Evolutionary conservation across 2,329 filamentous ascomycete species (phyloP), one percentile per base, ranked within the genome.

Genomic region (Lecanicillium sp.): DNA sequence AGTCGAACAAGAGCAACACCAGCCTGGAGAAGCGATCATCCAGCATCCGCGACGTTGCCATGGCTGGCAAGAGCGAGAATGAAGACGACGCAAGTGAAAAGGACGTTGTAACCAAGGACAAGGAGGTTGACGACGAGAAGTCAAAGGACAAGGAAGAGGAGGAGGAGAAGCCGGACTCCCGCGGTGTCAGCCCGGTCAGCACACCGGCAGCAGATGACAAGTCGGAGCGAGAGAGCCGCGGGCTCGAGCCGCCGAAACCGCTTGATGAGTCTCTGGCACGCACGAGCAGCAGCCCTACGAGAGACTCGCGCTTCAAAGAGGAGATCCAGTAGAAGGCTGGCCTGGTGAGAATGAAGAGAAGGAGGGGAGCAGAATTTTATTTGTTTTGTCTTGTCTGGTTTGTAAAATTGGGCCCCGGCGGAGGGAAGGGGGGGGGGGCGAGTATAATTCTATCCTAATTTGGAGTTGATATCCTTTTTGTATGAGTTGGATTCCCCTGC

Each of bases 221-320:
- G 55, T 42, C 44, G 4, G 46, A 47, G 6, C 45, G 46, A 11
- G 36, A 43, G 20, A 46, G 41, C 27, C 37, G 37, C 29, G 27
- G 32, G 2, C 25, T 43, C 2, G 49, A 44, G 14, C 28, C 42
- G 6, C 48, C 49, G 15, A 56, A 69, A 11, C 59, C 66, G 2
- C 55, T 69, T 7, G 50, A 47, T 25, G 61, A 62, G 11, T 48
- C 53, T 13, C 51, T 49, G 0, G 46, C 46, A 15, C 54, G 57
- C n/a, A 59, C 62, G 34, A 66, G 66, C 33, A 64, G 64, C 37
- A 79, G 74, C 53, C 74, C 75, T 1, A 68, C 59, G 4, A 61
- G 77, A 38, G 73, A 74, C 44, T 77, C 77, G 29, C 72, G 65
- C 47, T 82, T 82, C 47, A 64, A 62, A 34, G 78, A 82, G 58